These are phyloP conservation scores for Gastrodia elata DNA, from an alignment of 106 monocot genomes.

Conservation along the genomic window DNA sequence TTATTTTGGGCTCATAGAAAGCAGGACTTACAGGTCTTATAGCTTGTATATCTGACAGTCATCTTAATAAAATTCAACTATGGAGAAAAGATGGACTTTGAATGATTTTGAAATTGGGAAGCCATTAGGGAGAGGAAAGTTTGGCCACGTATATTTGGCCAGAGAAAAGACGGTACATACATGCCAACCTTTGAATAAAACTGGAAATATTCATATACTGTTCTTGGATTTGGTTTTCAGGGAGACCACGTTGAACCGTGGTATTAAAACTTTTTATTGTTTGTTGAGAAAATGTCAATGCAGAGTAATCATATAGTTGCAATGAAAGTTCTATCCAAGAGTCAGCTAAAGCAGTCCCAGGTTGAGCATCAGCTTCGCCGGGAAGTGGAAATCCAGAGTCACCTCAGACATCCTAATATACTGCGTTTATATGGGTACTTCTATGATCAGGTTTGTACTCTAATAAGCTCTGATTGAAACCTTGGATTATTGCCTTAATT, in stretches of 20 bases:
- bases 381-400: slow-evolving; percentile 97
- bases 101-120: slow-evolving; percentile 90
- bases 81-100: slow-evolving; percentile 79
- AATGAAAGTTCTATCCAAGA: slow-evolving; percentile 94
- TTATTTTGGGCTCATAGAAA: no score
- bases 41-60: slow-evolving; percentile 16
- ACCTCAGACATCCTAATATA: slow-evolving; percentile 88
- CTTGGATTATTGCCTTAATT: background rate
- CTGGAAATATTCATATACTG: background rate
- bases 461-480: background rate
- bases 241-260: background rate
- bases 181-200: background rate
- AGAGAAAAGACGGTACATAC: slow-evolving; percentile 88
- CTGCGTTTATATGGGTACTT: slow-evolving; percentile 95
- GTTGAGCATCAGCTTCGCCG: slow-evolving; percentile 94
- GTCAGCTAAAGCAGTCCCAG: slow-evolving; percentile 91
- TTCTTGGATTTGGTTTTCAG: background rate
- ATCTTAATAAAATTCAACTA: slow-evolving; percentile 20
- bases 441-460: slow-evolving; percentile 82
- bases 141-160: slow-evolving; percentile 96
- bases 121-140: slow-evolving; percentile 96
- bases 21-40: no score
- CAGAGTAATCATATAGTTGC: slow-evolving; percentile 97
- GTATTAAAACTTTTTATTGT: background rate
- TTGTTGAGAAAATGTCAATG: background rate